Evolutionary conservation across 2,329 filamentous ascomycete genomes (phyloP).

Genomic region (Fusarium veterinarium): DNA sequence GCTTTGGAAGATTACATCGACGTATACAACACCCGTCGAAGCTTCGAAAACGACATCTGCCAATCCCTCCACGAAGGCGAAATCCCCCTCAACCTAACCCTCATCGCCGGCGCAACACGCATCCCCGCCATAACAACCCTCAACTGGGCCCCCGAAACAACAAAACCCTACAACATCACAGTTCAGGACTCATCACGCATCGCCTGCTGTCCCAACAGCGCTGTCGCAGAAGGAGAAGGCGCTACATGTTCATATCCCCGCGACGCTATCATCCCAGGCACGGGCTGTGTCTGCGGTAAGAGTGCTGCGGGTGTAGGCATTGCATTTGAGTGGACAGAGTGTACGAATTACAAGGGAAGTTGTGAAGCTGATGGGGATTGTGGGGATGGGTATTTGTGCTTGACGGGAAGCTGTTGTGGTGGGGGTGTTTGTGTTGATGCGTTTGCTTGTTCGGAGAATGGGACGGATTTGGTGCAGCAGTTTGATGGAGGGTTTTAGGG

Average conservation of each 20-base stretch:
- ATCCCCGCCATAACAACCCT: constrained; percentile 47
- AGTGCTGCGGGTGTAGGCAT: constrained; percentile 41
- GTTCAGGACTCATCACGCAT: constrained; percentile 49
- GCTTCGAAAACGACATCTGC: constrained; percentile 51
- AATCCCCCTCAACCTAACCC: constrained; percentile 49
- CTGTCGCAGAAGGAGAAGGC: constrained; percentile 35
- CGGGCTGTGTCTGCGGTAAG: constrained; percentile 51
- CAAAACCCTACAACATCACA: constrained; percentile 47
- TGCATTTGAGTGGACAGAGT: constrained; percentile 51
- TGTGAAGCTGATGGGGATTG: constrained; percentile 45
- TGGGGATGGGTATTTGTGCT: constrained; percentile 44
- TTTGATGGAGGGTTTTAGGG: background rate
- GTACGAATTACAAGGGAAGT: constrained; percentile 48
- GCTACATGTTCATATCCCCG: constrained; percentile 48
- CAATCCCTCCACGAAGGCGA: constrained; percentile 48
- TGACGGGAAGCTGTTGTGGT: constrained; percentile 52
- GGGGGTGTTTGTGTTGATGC: constrained; percentile 52
- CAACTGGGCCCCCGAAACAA: constrained; percentile 45
- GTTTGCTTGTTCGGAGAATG: constrained; percentile 51
- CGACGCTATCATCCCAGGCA: constrained; percentile 45
- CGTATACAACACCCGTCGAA: constrained; percentile 47
- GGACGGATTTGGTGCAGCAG: constrained; percentile 46
- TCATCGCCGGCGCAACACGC: constrained; percentile 47
- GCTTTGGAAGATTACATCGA: constrained; percentile 48
- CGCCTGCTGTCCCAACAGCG: constrained; percentile 50